phyloP scores from a whole-genome alignment of 495 filamentous ascomycete species.

The Aspergillus bertholletiae region DNA sequence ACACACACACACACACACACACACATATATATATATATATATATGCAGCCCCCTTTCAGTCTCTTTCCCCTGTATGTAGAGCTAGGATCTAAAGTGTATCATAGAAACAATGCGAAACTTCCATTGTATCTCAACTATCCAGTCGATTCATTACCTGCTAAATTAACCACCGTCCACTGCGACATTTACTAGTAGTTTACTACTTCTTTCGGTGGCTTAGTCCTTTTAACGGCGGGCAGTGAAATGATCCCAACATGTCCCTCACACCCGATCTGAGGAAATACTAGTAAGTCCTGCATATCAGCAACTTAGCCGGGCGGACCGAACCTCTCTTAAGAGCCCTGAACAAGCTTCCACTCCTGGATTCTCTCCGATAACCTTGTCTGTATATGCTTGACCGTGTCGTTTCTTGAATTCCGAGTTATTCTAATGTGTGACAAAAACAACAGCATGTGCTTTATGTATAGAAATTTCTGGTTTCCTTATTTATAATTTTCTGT shows the following conservation, averaged over 20 bases:
- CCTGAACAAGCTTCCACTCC: neutral
- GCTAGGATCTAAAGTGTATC: too few relatives aligned
- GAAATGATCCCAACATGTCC: neutral
- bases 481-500: constrained; percentile 3
- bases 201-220: too few relatives aligned
- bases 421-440: neutral
- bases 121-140: neutral
- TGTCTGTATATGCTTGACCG: neutral
- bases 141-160: neutral
- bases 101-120: too few relatives aligned
- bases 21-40: too few relatives aligned
- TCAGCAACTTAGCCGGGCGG: neutral
- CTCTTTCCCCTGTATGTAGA: too few relatives aligned
- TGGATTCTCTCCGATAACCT: constrained; percentile 2
- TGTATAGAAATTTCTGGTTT: neutral
- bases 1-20: too few relatives aligned
- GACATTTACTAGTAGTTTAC: too few relatives aligned
- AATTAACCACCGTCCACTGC: neutral
- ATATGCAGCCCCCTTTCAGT: too few relatives aligned
- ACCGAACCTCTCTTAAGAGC: neutral
- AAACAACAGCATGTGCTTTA: neutral
- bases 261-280: neutral
- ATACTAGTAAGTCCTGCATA: neutral
- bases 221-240: neutral
- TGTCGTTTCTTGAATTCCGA: neutral